These are phyloP conservation scores for Solanum microdontum DNA, from an alignment of 257 asterid genomes.

Conservation along the genomic window DNA sequence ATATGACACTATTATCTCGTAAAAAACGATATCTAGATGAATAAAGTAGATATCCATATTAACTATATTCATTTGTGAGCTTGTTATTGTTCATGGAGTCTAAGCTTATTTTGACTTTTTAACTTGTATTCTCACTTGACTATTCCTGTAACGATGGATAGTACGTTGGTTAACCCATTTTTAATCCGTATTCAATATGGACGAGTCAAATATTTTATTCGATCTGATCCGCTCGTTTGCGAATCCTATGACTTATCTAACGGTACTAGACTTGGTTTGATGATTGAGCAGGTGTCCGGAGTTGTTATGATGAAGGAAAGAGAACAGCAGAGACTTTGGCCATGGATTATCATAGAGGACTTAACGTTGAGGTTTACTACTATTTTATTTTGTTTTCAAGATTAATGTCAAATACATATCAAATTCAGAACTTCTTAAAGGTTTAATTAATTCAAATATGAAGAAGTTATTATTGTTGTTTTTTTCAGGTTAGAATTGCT, in stretches of 20 bases:
- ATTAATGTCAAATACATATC: neutral
- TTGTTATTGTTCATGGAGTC: neutral
- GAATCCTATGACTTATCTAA: neutral
- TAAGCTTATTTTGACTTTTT: too few species aligned
- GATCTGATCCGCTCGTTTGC: neutral
- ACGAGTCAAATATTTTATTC: neutral
- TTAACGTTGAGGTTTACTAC: slow-evolving; percentile 53
- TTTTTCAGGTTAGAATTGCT: slow-evolving; percentile 65
- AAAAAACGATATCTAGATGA: neutral
- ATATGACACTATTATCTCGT: neutral
- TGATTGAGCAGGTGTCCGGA: slow-evolving; percentile 55
- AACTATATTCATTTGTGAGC: neutral
- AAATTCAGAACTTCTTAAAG: neutral
- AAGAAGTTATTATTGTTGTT: neutral
- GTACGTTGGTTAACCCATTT: neutral
- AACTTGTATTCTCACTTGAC: too few species aligned
- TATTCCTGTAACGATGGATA: neutral
- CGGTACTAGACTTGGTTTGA: neutral
- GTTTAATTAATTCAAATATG: neutral
- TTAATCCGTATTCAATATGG: neutral
- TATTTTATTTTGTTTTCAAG: neutral
- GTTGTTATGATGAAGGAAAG: slow-evolving; percentile 91
- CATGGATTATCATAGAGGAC: slow-evolving; percentile 89
- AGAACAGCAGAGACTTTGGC: slow-evolving; percentile 84
- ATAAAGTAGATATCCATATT: neutral